Conservation (phyloP, 2,329 filamentous ascomycete species). For the Phialocephala sp. region DNA sequence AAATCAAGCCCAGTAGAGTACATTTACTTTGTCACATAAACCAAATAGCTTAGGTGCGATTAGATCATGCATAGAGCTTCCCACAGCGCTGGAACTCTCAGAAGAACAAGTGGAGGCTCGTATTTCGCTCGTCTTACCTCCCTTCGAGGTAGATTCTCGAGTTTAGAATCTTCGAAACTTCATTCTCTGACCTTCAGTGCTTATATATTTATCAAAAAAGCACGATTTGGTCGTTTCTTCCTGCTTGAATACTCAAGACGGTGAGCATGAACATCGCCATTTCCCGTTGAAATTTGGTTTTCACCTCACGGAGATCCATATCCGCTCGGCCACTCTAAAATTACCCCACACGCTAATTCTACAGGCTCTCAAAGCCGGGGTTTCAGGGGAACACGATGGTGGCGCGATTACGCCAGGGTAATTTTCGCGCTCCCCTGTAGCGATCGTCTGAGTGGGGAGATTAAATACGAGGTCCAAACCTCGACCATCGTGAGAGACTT, state of each 20-base stretch:
- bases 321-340: neutral
- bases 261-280: neutral
- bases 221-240: neutral
- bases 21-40: too few species aligned
- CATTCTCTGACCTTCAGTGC: neutral
- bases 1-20: too few species aligned
- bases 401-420: neutral
- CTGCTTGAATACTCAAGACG: too few species aligned
- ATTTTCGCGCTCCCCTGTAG: conserved; percentile 4
- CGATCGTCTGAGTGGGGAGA: neutral
- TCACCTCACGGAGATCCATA: neutral
- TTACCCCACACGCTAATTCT: conserved; percentile 7
- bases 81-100: too few species aligned
- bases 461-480: conserved; percentile 9
- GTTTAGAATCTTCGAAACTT: neutral
- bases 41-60: too few species aligned
- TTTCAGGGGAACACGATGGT: conserved; percentile 8
- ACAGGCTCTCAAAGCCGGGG: neutral
- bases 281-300: neutral
- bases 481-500: neutral
- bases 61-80: too few species aligned
- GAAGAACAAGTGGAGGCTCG: too few species aligned
- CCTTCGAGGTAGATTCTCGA: too few species aligned
- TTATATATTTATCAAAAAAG: too few species aligned
- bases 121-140: too few species aligned